Percentiles rank a stretch among this genome's conserved stretches.
Conservation (phyloP, 352 stramenopile genomes). For the Thalassiosira hispida region DNA sequence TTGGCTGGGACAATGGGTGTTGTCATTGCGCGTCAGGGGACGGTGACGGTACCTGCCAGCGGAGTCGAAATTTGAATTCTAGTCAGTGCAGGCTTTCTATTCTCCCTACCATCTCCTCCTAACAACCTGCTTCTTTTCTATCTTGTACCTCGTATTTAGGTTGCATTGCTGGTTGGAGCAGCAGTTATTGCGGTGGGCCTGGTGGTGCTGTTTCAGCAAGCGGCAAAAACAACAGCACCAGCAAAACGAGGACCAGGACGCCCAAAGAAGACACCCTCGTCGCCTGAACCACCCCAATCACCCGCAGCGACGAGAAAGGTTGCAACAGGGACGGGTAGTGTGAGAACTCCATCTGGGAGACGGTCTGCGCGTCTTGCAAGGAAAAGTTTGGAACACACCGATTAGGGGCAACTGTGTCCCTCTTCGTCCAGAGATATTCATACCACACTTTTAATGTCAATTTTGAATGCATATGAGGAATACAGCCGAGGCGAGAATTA, state of each 20-base stretch:
- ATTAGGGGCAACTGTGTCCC: background rate
- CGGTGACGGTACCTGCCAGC: background rate
- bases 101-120: no score
- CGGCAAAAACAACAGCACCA: no score
- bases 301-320: slow-evolving; percentile 5
- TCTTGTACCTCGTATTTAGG: background rate
- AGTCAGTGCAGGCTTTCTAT: background rate
- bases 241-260: background rate
- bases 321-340: slow-evolving; percentile 22
- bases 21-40: background rate
- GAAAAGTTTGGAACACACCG: slow-evolving; percentile 28
- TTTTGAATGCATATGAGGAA: slow-evolving; percentile 25
- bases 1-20: background rate
- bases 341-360: slow-evolving; percentile 33
- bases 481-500: background rate
- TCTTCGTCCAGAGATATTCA: background rate
- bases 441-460: slow-evolving; percentile 29
- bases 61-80: background rate
- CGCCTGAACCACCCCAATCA: background rate
- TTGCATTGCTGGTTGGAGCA: slow-evolving; percentile 27
- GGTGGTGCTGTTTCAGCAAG: slow-evolving; percentile 10
- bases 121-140: background rate
- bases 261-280: background rate
- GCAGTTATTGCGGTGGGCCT: slow-evolving; percentile 16
- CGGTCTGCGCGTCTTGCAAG: slow-evolving; percentile 41